Percentiles rank a stretch among this genome's conserved stretches.
Conservation (phyloP, 73 alveolate genomes). For the Tetrahymena borealis region DNA sequence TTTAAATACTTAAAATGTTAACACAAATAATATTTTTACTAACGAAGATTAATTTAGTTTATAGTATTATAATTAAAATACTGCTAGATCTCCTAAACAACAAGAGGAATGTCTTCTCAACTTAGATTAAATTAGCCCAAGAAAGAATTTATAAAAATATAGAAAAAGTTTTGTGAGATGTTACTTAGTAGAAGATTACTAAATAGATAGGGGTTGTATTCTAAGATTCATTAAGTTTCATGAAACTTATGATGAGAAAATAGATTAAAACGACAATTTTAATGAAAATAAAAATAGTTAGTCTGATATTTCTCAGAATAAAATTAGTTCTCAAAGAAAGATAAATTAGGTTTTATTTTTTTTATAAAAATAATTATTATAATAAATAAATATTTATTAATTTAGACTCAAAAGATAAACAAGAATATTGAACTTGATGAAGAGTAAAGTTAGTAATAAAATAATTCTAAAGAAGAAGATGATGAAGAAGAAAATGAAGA, state of each 20-base stretch:
- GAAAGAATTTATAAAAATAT: neutral
- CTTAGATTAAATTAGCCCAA: neutral
- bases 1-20: neutral
- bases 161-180: neutral
- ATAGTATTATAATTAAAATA: neutral
- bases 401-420: too few species aligned
- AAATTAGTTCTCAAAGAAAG: too few species aligned
- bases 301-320: too few species aligned
- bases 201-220: neutral
- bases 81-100: neutral
- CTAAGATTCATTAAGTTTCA: neutral
- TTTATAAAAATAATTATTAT: too few species aligned
- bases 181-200: neutral
- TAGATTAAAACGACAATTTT: neutral
- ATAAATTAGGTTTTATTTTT: too few species aligned
- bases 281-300: neutral
- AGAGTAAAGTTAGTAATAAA: neutral
- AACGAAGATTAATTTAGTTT: neutral
- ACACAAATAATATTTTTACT: neutral
- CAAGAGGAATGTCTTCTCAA: neutral
- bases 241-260: neutral
- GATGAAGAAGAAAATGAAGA: neutral
- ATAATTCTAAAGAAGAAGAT: neutral
- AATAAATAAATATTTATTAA: too few species aligned
- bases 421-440: neutral